Percentiles rank a stretch among this genome's conserved stretches.
Evolutionary conservation across 352 stramenopile species (phyloP).

Genomic region (Phytophthora constricta): DNA sequence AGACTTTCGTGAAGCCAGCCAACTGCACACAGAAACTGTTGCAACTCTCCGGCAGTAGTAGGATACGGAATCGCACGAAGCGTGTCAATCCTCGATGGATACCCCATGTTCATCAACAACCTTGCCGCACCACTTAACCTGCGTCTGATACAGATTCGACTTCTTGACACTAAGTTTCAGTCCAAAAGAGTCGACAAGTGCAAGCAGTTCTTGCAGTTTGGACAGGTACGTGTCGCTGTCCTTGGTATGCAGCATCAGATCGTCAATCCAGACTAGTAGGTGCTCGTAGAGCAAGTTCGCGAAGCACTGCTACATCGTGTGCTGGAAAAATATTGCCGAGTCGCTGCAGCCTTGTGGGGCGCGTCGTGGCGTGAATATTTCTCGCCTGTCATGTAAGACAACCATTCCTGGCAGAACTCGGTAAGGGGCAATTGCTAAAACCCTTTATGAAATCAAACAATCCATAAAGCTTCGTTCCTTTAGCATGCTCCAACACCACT

Average conservation of each 20-base stretch:
- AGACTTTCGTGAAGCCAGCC: conserved; percentile 1
- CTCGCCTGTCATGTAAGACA: conserved; percentile 19
- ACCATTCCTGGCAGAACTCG: not conserved
- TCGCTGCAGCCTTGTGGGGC: conserved; percentile 12
- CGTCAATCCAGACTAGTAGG: conserved; percentile 38
- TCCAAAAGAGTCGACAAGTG: conserved; percentile 17
- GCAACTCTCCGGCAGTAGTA: conserved; percentile 1
- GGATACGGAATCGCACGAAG: not conserved
- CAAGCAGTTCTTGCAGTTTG: conserved; percentile 26
- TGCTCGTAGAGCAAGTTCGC: not conserved
- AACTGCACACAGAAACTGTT: conserved; percentile 10
- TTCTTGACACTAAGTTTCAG: conserved; percentile 31
- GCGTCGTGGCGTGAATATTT: conserved; percentile 20
- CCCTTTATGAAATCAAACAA: not conserved
- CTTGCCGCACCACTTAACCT: conserved; percentile 24
- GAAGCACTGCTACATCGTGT: conserved; percentile 6
- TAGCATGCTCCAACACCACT: conserved; percentile 4
- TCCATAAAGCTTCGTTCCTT: not conserved
- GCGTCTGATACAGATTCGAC: conserved; percentile 18
- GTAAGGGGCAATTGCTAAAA: not conserved
- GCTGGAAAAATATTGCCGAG: not conserved
- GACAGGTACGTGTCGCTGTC: conserved; percentile 21
- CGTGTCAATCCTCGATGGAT: not conserved
- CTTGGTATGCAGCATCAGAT: conserved; percentile 28
- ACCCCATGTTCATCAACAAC: not conserved